These are phyloP conservation scores for Floccularia luteovirens DNA, from an alignment of 768 basidiomycete species.

Conservation along the genomic window DNA sequence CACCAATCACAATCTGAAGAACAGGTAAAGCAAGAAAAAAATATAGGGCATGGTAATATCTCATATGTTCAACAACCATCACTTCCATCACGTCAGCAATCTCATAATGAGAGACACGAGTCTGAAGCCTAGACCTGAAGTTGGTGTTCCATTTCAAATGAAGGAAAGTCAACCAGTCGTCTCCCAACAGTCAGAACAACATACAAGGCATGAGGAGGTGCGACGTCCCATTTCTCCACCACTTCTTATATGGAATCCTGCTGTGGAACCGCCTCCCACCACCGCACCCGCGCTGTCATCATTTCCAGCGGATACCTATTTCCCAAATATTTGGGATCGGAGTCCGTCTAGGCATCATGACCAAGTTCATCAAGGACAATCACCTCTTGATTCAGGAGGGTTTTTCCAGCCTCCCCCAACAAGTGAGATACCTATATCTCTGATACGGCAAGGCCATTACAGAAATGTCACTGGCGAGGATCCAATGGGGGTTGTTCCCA, in stretches of 20 bases:
- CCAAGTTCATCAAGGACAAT: constrained; percentile 19
- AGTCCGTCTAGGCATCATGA: constrained; percentile 33
- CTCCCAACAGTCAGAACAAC: constrained; percentile 10
- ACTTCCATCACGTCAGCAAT: too few relatives aligned
- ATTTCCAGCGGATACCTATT: constrained; percentile 73
- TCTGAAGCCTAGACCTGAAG: too few relatives aligned
- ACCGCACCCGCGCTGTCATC: constrained; percentile 42
- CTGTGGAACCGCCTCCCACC: constrained; percentile 72
- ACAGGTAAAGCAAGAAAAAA: too few relatives aligned
- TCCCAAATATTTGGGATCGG: constrained; percentile 83
- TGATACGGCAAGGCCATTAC: constrained; percentile 72
- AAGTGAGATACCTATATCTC: constrained; percentile 56
- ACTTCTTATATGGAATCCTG: constrained; percentile 74
- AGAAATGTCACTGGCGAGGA: constrained; percentile 50
- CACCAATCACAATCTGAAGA: too few relatives aligned
- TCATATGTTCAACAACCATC: too few relatives aligned
- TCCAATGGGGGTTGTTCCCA: constrained; percentile 30
- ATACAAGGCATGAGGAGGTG: constrained; percentile 20
- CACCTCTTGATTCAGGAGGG: constrained; percentile 32
- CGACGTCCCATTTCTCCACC: constrained; percentile 51
- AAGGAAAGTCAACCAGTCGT: too few relatives aligned
- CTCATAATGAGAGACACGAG: too few relatives aligned
- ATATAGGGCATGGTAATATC: too few relatives aligned
- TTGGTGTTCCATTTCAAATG: too few relatives aligned
- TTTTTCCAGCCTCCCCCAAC: constrained; percentile 58